Base-by-base conservation (phyloP, 331 rosid genomes). In the Rhamnella rubrinervis region DNA sequence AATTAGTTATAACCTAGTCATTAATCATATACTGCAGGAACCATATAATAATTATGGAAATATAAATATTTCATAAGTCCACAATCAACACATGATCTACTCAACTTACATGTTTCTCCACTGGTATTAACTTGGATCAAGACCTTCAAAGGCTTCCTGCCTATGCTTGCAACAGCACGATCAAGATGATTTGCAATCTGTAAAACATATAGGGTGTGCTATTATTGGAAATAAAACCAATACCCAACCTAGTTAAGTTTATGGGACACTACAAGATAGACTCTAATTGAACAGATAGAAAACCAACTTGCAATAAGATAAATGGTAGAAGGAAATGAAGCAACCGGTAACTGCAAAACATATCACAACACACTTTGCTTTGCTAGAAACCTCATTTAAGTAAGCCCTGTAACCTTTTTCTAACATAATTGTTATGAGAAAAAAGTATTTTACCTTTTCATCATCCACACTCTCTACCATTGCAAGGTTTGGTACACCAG, bases 81-180 rank as follows among this genome's bases (percentile, higher is more conserved):
- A 62, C 23, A 55, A 39, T 20, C 31, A 41, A 28, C 52, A 67
- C 59, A 21, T 40, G 23, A 64, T 64, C 40, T 38, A 55, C 49
- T 56, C 62, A 75, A 76, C 92, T 76, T 82, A 93, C 98, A 80
- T 67, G 77, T 81, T 84, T 93, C 98, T 66, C 98, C 98, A 66
- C 98, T 91, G 18, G 98, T 93, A 80, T 91, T 93, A 73, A 93
- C 97, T 83, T 93, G 93, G 73, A 91, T 83, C 67, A 89, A 78
- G 65, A 93, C 91, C 82, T 87, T 91, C 73, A 93, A 76, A 15
- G 97, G 96, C 71, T 81, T 87, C 75, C 96, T 88, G 72, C 91
- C 97, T 56, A 87, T 71, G 78, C 85, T 84, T 51, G 71, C 92
- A 55, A 93, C 88, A 10, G 74, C 87, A 28, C 74, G 82, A 76